A percentile compares a stretch with the other conserved stretches of the same genome.
Evolutionary conservation across 2,329 filamentous ascomycete species (phyloP).

Genomic region (Cercospora nicotianae): DNA sequence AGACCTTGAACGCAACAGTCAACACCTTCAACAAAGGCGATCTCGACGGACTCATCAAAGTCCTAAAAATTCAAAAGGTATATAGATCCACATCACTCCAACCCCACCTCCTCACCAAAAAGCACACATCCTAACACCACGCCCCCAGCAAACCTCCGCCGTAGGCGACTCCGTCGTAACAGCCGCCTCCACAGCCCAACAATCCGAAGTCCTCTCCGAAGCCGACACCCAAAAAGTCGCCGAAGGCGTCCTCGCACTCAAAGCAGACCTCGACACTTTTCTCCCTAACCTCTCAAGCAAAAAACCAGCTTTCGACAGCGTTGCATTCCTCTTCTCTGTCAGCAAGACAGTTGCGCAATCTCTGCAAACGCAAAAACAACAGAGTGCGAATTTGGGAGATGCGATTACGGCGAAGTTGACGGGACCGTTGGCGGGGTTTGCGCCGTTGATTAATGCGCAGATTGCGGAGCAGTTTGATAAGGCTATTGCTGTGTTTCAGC

Average conservation of each 20-base stretch:
- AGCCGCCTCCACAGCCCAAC: conserved; percentile 15
- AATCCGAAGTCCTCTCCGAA: conserved; percentile 11
- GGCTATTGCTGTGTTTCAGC: conserved; percentile 18
- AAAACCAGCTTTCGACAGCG: conserved; percentile 24
- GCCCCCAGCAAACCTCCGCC: conserved; percentile 8
- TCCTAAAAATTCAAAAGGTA: conserved; percentile 22
- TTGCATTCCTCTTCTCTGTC: conserved; percentile 11
- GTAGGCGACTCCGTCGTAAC: conserved; percentile 18
- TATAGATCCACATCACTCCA: no score
- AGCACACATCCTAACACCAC: neutral
- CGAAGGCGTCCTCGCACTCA: conserved; percentile 18
- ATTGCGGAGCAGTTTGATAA: conserved; percentile 17
- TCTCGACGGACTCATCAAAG: conserved; percentile 17
- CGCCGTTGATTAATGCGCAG: conserved; percentile 18
- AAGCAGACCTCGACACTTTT: conserved; percentile 17
- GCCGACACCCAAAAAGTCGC: conserved; percentile 21
- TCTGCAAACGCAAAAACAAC: conserved; percentile 16
- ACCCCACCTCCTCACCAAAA: neutral
- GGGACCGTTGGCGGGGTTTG: conserved; percentile 12
- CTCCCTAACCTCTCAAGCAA: conserved; percentile 19
- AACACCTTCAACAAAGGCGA: conserved; percentile 23
- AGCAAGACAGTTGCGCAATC: conserved; percentile 18
- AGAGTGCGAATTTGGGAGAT: conserved; percentile 11
- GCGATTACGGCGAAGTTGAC: conserved; percentile 22
- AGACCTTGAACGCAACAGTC: conserved; percentile 20